Evolutionary conservation across 208 protist genomes (phyloP).

Genomic region (Zelonia costaricensis): DNA sequence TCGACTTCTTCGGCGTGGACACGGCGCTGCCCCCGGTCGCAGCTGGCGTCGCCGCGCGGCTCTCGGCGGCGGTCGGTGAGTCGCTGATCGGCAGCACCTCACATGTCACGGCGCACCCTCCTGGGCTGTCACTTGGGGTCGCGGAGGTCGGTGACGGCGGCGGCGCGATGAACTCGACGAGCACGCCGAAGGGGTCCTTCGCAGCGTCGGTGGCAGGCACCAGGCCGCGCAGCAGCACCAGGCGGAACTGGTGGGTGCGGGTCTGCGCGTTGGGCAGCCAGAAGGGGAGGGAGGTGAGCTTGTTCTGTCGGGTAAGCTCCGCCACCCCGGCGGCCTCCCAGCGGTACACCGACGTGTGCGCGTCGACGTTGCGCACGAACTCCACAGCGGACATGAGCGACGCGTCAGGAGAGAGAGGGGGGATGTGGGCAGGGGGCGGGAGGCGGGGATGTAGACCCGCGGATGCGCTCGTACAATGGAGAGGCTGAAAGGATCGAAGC

Average conservation of each 20-base stretch:
- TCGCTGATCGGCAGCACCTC: slow-evolving; percentile 31
- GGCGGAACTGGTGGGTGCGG: slow-evolving; percentile 65
- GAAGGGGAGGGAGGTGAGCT: slow-evolving; percentile 79
- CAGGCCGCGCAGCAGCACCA: slow-evolving; percentile 71
- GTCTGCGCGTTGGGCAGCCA: slow-evolving; percentile 63
- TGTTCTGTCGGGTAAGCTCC: slow-evolving; percentile 73
- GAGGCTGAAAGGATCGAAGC: too few relatives aligned
- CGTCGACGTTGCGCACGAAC: slow-evolving; percentile 58
- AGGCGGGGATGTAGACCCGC: too few relatives aligned
- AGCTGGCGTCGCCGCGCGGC: background rate
- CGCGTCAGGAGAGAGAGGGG: too few relatives aligned
- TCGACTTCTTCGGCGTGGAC: slow-evolving; percentile 7
- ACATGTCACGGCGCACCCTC: slow-evolving; percentile 52
- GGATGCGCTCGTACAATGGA: too few relatives aligned
- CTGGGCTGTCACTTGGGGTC: slow-evolving; percentile 32
- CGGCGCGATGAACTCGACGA: slow-evolving; percentile 79
- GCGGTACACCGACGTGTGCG: slow-evolving; percentile 46
- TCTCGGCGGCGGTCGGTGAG: background rate
- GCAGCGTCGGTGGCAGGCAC: slow-evolving; percentile 16
- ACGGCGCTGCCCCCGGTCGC: background rate
- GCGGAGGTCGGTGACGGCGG: slow-evolving; percentile 5
- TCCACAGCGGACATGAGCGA: slow-evolving; percentile 44
- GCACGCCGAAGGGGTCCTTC: slow-evolving; percentile 50
- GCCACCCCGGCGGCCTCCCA: slow-evolving; percentile 44
- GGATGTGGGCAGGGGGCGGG: too few relatives aligned